These are phyloP conservation scores for Penicillium capsulatum DNA, from an alignment of 2,329 filamentous ascomycete species.

Conservation along the genomic window DNA sequence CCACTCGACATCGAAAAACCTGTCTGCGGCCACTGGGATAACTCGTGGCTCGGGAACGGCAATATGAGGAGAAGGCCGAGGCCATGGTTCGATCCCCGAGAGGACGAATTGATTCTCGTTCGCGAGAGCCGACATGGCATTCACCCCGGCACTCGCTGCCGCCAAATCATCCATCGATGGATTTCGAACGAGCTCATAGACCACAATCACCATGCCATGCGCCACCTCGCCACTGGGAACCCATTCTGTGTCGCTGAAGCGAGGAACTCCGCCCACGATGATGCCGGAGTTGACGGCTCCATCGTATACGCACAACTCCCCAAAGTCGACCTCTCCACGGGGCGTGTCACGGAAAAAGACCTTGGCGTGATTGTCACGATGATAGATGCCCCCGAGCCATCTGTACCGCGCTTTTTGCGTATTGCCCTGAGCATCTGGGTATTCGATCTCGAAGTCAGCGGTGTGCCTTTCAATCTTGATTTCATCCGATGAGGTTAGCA, in stretches of 20 bases:
- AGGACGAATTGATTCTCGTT: too few relatives aligned
- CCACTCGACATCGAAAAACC: too few relatives aligned
- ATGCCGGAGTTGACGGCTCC: constrained; percentile 22
- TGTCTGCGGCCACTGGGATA: too few relatives aligned
- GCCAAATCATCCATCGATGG: constrained; percentile 9
- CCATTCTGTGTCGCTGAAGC: constrained; percentile 12
- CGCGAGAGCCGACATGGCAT: too few relatives aligned
- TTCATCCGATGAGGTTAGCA: constrained; percentile 1
- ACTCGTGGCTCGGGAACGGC: too few relatives aligned
- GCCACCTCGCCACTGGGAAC: constrained; percentile 27
- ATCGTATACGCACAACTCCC: constrained; percentile 31
- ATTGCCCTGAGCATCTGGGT: constrained; percentile 16
- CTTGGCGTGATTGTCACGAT: constrained; percentile 17
- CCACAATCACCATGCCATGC: constrained; percentile 24
- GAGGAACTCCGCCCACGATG: constrained; percentile 26
- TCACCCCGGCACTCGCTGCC: too few relatives aligned
- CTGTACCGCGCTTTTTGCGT: constrained; percentile 28
- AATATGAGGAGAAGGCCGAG: too few relatives aligned
- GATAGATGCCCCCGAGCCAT: constrained; percentile 40
- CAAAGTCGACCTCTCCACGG: constrained; percentile 23
- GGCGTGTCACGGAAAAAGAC: constrained; percentile 33
- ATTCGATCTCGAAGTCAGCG: constrained; percentile 23
- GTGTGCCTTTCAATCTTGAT: constrained; percentile 23
- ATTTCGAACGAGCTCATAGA: constrained; percentile 35
- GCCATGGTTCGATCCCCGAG: too few relatives aligned